Conservation (phyloP, 306 rosid species). For the Dicorynia guianensis region DNA sequence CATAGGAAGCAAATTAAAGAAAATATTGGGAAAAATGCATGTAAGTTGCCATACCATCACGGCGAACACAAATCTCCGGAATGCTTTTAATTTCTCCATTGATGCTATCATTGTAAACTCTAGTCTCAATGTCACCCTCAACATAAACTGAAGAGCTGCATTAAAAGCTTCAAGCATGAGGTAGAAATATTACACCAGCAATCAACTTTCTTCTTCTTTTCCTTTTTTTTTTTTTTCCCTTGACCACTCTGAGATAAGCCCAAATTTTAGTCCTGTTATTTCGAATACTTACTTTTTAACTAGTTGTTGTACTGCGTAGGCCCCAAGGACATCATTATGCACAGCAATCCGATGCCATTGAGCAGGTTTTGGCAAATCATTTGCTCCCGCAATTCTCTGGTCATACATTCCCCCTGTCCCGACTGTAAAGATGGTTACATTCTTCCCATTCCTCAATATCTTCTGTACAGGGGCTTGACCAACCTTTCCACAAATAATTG, state of each 20-base stretch:
- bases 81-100: constrained; percentile 88
- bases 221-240: background rate
- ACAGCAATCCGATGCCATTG: constrained; percentile 98
- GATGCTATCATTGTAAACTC: constrained; percentile 91
- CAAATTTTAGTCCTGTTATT: background rate
- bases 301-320: constrained; percentile 87
- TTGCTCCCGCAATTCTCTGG: constrained; percentile 68
- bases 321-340: constrained; percentile 81
- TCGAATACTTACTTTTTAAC: constrained; percentile 67
- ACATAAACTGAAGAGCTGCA: constrained; percentile 93
- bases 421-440: constrained; percentile 84
- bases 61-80: constrained; percentile 93
- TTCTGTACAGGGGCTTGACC: constrained; percentile 96
- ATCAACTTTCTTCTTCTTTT: constrained; percentile 18
- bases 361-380: constrained; percentile 80
- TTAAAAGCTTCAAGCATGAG: constrained; percentile 49
- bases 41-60: constrained; percentile 68
- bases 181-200: constrained; percentile 34
- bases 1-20: constrained; percentile 6
- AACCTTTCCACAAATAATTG: constrained; percentile 92
- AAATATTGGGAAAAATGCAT: constrained; percentile 1
- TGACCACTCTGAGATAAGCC: background rate
- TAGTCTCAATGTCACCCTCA: constrained; percentile 96
- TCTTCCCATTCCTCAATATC: constrained; percentile 87
- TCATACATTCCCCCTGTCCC: constrained; percentile 98